Evolutionary conservation across 139 green algal species (phyloP).

Genomic region (Auxenochlorella protothecoides): DNA sequence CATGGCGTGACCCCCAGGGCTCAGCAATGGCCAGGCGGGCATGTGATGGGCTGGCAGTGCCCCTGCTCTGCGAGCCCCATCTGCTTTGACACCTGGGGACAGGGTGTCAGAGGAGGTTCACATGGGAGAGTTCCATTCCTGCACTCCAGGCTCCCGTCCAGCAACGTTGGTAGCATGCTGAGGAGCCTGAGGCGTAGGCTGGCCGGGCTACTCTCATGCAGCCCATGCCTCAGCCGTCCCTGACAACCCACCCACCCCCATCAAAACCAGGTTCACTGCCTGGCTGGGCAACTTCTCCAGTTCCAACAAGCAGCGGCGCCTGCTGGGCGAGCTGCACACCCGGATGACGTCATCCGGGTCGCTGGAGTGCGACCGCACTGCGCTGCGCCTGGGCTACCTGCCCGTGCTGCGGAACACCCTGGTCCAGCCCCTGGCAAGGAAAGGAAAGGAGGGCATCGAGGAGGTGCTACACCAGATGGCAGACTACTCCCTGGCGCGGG

Average conservation of each 20-base stretch:
- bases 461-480: constrained; percentile 27
- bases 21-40: too few species aligned
- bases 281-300: constrained; percentile 86
- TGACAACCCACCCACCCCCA: too few species aligned
- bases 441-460: constrained; percentile 58
- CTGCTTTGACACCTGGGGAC: neutral
- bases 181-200: too few species aligned
- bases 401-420: constrained; percentile 51
- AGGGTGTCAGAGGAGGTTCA: neutral
- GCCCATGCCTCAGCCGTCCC: too few species aligned
- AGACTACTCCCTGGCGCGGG: constrained; percentile 49
- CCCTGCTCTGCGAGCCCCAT: neutral
- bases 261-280: constrained; percentile 65
- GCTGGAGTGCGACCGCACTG: constrained; percentile 22
- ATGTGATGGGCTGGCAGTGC: neutral
- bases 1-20: too few species aligned
- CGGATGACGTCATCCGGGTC: constrained; percentile 51
- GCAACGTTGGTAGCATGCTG: neutral
- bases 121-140: too few species aligned
- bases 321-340: constrained; percentile 80
- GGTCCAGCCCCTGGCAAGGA: constrained; percentile 25
- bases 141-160: too few species aligned
- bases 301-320: constrained; percentile 73
- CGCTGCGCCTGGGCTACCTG: constrained; percentile 67
- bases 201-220: too few species aligned